Evolutionary conservation across 345 rosid genomes (phyloP).

Genomic region (Populus alba): DNA sequence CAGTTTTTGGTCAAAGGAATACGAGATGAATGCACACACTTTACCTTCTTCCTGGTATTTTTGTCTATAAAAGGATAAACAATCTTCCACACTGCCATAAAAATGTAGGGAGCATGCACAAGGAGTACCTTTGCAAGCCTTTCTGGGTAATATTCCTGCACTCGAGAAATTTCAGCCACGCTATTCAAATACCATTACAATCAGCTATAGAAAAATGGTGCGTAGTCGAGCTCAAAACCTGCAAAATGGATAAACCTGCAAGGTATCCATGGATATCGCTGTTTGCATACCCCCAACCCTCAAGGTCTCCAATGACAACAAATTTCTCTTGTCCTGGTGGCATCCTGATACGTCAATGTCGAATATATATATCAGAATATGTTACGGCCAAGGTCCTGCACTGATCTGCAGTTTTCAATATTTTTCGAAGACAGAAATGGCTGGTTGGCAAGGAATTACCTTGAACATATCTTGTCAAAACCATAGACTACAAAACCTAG

Average conservation of each 20-base stretch:
- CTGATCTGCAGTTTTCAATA: not conserved
- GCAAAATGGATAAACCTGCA: constrained; percentile 37
- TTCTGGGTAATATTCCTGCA: constrained; percentile 53
- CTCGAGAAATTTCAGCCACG: not conserved
- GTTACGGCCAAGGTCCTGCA: not conserved
- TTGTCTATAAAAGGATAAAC: constrained; percentile 41
- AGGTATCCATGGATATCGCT: constrained; percentile 41
- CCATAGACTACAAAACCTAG: constrained; percentile 38
- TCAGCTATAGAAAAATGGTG: not conserved
- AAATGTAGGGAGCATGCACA: constrained; percentile 37
- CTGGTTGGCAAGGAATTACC: constrained; percentile 18
- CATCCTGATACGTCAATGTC: constrained; percentile 31
- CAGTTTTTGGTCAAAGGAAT: too few relatives aligned
- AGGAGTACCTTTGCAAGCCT: constrained; percentile 41
- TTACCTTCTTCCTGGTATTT: constrained; percentile 43
- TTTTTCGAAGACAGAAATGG: not conserved
- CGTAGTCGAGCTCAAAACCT: constrained; percentile 21
- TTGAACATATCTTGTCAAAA: constrained; percentile 35
- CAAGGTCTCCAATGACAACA: constrained; percentile 41
- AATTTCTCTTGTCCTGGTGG: constrained; percentile 43
- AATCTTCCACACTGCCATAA: constrained; percentile 40
- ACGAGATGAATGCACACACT: too few relatives aligned
- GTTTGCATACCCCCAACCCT: constrained; percentile 56
- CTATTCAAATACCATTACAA: not conserved
- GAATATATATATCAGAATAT: too few relatives aligned